Conservation (phyloP, 228 moss, liverwort and hornwort species). For the Sphagnum magellanicum region DNA sequence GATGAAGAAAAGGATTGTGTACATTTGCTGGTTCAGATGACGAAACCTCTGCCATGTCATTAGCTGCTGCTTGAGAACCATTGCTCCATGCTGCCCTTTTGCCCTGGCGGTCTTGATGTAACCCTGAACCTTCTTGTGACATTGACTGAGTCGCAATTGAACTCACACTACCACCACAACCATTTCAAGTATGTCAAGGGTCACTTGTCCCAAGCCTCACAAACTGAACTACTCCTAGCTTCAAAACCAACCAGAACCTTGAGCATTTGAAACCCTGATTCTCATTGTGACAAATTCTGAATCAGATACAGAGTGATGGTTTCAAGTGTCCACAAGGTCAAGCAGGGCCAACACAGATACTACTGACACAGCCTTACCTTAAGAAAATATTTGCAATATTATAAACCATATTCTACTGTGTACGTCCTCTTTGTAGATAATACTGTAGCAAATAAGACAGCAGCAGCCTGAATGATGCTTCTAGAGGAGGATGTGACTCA, state of each 20-base stretch:
- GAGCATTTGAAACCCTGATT: not conserved
- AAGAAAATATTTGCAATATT: no score
- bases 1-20: constrained; percentile 27
- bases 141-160: constrained; percentile 62
- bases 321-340: no score
- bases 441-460: no score
- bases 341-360: no score
- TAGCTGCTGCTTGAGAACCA: constrained; percentile 27
- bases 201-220: not conserved
- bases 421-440: no score
- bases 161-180: constrained; percentile 43
- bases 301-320: no score
- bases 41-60: constrained; percentile 51
- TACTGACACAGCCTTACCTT: no score
- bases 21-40: constrained; percentile 10
- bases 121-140: constrained; percentile 58
- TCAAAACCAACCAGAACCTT: not conserved
- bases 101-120: constrained; percentile 42
- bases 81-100: constrained; percentile 45
- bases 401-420: no score
- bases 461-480: no score
- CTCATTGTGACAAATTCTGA: no score
- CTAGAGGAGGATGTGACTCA: constrained; percentile 19
- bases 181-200: not conserved
- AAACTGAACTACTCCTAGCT: not conserved